These are phyloP conservation scores for Sambucus nigra DNA, from an alignment of 129 eudicot genomes.

Conservation along the genomic window DNA sequence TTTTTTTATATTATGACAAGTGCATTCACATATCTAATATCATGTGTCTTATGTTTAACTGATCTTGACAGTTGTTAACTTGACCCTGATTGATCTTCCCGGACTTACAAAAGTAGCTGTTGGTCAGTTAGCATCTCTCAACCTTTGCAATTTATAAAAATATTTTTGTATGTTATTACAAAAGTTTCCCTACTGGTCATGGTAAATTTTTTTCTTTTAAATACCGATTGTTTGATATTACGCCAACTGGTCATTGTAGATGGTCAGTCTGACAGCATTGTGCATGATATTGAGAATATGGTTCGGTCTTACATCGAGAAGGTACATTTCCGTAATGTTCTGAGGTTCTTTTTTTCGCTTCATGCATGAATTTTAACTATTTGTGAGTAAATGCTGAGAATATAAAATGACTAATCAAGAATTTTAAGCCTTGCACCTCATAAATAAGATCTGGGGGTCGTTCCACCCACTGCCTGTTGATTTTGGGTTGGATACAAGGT, in stretches of 20 bases:
- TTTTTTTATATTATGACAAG: background rate
- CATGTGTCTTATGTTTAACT: constrained; percentile 15
- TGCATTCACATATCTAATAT: background rate
- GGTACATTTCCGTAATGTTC: constrained; percentile 29
- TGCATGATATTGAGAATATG: constrained; percentile 84
- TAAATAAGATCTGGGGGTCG: too few relatives aligned
- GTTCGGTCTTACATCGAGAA: constrained; percentile 88
- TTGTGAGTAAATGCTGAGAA: too few relatives aligned
- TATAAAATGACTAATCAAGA: too few relatives aligned
- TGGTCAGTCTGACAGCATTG: constrained; percentile 81
- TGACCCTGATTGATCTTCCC: constrained; percentile 96
- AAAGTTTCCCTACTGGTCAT: background rate
- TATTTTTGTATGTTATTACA: background rate
- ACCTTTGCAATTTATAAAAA: constrained; percentile 1
- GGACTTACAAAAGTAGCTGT: constrained; percentile 97
- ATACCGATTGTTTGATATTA: background rate
- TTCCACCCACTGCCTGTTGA: too few relatives aligned
- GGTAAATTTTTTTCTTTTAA: background rate
- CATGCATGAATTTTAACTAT: background rate
- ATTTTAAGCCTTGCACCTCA: too few relatives aligned
- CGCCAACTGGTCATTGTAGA: constrained; percentile 29
- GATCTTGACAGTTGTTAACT: constrained; percentile 71
- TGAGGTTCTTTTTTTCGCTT: background rate
- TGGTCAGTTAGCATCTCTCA: constrained; percentile 45
- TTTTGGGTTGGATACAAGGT: too few relatives aligned